Conservation (phyloP, 2,329 filamentous ascomycete genomes). For the Neonectria neomacrospora region DNA sequence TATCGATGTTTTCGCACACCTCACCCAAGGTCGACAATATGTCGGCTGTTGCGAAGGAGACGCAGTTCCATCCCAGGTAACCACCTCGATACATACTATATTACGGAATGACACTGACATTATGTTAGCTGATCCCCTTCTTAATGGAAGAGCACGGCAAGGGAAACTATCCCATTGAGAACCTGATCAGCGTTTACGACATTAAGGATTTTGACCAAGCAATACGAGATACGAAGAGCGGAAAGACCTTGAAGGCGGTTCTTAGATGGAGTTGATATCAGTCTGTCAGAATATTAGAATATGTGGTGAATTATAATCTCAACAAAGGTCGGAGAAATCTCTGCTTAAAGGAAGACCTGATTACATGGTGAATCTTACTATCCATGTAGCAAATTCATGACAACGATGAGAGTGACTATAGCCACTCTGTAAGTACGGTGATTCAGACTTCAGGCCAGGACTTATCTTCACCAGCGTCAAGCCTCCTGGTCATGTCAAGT, state of each 20-base stretch:
- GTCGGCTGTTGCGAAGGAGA: constrained; percentile 22
- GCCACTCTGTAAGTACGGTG: background rate
- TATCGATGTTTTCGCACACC: constrained; percentile 18
- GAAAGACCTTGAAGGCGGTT: constrained; percentile 21
- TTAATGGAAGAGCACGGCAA: constrained; percentile 21
- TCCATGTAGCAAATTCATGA: background rate
- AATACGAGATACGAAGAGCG: constrained; percentile 15
- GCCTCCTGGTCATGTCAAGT: too few relatives aligned
- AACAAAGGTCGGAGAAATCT: background rate
- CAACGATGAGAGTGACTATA: background rate
- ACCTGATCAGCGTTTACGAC: constrained; percentile 16
- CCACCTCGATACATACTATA: rapidly evolving
- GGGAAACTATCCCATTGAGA: constrained; percentile 20
- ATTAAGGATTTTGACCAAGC: constrained; percentile 20
- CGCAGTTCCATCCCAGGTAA: constrained; percentile 12
- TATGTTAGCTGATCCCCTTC: constrained; percentile 2
- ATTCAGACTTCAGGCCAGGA: constrained; percentile 21
- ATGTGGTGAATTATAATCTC: background rate
- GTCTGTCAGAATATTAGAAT: background rate
- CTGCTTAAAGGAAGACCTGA: background rate
- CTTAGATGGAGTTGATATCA: constrained; percentile 41
- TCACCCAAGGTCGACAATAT: constrained; percentile 19
- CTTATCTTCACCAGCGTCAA: constrained; percentile 26
- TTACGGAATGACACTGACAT: background rate
- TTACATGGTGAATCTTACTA: too few relatives aligned